Conservation (phyloP, 768 basidiomycete species). For the Mrakia hoshinonis region DNA sequence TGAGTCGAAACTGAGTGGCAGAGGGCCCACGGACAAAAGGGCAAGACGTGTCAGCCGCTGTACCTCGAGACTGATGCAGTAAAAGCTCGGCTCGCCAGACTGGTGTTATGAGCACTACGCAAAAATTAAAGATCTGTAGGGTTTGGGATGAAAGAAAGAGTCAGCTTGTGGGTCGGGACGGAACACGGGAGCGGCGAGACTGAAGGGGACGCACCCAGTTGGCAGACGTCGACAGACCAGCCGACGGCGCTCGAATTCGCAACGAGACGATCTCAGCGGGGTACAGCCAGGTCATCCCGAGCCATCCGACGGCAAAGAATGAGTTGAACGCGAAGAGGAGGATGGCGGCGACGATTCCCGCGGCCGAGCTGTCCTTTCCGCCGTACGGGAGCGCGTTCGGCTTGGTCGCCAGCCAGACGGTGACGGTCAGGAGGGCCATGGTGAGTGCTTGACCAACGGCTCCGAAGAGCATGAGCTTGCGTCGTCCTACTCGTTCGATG, state of each 20-base stretch:
- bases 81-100: no score
- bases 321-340: constrained; percentile 63
- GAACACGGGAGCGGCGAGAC: constrained; percentile 2
- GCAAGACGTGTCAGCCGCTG: no score
- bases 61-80: no score
- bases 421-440: constrained; percentile 54
- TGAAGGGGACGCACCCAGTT: constrained; percentile 38
- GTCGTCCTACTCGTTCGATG: constrained; percentile 36
- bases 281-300: constrained; percentile 66
- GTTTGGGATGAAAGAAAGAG: background rate
- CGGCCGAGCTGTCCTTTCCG: constrained; percentile 45
- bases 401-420: background rate
- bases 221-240: constrained; percentile 49
- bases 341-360: constrained; percentile 51
- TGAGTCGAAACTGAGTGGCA: background rate
- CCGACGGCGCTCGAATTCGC: background rate
- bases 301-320: constrained; percentile 62
- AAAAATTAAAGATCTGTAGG: no score
- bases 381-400: background rate
- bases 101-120: no score
- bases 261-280: constrained; percentile 54
- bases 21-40: background rate
- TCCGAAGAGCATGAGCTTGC: constrained; percentile 36
- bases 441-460: constrained; percentile 39
- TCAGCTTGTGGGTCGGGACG: background rate